A percentile compares a stretch with the other conserved stretches of the same genome.
phyloP scores from a whole-genome alignment of 1,139 yeast genomes.

The Eremothecium coryli region DNA sequence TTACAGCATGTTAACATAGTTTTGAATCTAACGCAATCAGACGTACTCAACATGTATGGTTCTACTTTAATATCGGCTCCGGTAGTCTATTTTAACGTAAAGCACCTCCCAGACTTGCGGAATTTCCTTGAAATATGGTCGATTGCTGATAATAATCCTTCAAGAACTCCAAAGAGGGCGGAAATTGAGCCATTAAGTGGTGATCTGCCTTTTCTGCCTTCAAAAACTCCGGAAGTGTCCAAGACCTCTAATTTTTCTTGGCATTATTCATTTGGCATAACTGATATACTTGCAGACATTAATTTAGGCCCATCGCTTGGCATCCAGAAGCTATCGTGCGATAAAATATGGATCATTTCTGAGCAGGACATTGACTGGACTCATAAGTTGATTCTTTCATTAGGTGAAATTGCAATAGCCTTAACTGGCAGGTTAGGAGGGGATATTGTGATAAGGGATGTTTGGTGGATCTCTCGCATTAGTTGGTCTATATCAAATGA shows the following conservation, averaged over 20 bases:
- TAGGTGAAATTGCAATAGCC: conserved; percentile 43
- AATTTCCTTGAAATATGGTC: conserved; percentile 79
- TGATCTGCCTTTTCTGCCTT: not conserved
- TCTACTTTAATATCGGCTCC: conserved; percentile 51
- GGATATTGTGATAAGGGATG: conserved; percentile 39
- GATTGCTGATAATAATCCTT: not conserved
- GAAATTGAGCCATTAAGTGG: no score
- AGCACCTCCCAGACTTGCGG: conserved; percentile 79
- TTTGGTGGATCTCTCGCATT: conserved; percentile 55
- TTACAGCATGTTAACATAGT: conserved; percentile 43
- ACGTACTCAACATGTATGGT: conserved; percentile 37
- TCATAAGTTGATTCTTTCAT: conserved; percentile 57
- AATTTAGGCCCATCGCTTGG: conserved; percentile 87
- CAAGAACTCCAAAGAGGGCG: not conserved
- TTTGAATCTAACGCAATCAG: conserved; percentile 36
- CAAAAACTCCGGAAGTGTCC: not conserved
- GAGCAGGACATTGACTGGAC: conserved; percentile 63
- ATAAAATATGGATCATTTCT: conserved; percentile 60
- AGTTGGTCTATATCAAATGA: conserved; percentile 52
- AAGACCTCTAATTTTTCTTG: conserved; percentile 64
- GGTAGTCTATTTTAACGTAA: conserved; percentile 58
- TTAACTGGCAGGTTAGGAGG: conserved; percentile 82
- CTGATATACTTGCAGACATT: conserved; percentile 46
- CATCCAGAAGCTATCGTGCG: conserved; percentile 43
- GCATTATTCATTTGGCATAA: conserved; percentile 52